Evolutionary conservation across 495 filamentous ascomycete genomes (phyloP).

Genomic region (Pyronema domesticum): DNA sequence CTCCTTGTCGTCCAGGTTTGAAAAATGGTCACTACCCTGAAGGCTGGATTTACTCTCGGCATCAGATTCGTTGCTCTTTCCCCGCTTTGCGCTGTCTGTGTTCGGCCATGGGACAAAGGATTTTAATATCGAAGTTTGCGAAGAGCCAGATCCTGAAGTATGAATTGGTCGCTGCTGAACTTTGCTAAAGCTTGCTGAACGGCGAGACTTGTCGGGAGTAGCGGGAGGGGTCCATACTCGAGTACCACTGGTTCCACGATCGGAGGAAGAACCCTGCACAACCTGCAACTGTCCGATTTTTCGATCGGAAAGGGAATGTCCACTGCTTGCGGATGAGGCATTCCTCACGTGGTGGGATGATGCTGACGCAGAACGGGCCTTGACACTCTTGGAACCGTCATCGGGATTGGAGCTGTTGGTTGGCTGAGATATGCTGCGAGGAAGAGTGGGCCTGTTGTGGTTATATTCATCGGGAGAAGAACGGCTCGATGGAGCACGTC

Average conservation of each 20-base stretch:
- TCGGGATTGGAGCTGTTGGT: background rate
- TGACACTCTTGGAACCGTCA: background rate
- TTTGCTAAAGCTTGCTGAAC: conserved; percentile 23
- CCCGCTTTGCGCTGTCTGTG: conserved; percentile 24
- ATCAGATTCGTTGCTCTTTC: conserved; percentile 21
- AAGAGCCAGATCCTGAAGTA: conserved; percentile 37
- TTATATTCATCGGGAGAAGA: too few species aligned
- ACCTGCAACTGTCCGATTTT: conserved; percentile 22
- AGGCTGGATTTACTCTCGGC: conserved; percentile 31
- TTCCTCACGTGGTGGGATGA: conserved; percentile 12
- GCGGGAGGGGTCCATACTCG: conserved; percentile 18
- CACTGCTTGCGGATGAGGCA: conserved; percentile 17
- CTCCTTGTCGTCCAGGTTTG: conserved; percentile 31
- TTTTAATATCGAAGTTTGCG: conserved; percentile 36
- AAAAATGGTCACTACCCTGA: conserved; percentile 30
- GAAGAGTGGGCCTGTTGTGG: too few species aligned
- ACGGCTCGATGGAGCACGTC: too few species aligned
- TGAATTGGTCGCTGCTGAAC: conserved; percentile 33
- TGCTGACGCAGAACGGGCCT: background rate
- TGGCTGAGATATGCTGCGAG: too few species aligned
- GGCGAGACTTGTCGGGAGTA: conserved; percentile 21
- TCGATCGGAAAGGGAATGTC: conserved; percentile 20
- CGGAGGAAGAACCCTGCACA: conserved; percentile 16
- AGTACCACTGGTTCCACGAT: conserved; percentile 11
- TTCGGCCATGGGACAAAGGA: conserved; percentile 32